Evolutionary conservation across 225 moss, liverwort and hornwort species (phyloP).

Genomic region (Sphagnum tenellum): DNA sequence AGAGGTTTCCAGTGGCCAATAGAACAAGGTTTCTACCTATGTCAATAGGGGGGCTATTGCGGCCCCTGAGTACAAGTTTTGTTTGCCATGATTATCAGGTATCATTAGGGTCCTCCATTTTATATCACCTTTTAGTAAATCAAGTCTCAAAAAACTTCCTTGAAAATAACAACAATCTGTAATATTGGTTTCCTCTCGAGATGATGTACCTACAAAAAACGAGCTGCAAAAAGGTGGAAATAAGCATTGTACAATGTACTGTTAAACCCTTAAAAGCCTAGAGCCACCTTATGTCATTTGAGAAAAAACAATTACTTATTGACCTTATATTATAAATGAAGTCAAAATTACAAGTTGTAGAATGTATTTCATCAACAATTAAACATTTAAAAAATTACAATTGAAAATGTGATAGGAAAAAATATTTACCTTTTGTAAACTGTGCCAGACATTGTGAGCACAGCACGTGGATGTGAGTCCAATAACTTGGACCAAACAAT

Average conservation of each 20-base stretch:
- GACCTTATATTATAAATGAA: too few species aligned
- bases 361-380: too few species aligned
- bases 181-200: too few species aligned
- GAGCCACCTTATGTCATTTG: too few species aligned
- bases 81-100: slow-evolving; percentile 14
- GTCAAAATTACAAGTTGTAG: too few species aligned
- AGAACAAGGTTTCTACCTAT: slow-evolving; percentile 5
- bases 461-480: slow-evolving; percentile 1
- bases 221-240: too few species aligned
- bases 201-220: too few species aligned
- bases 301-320: too few species aligned
- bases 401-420: too few species aligned
- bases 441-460: neutral
- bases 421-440: neutral
- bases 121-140: slow-evolving; percentile 13
- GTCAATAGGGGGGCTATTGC: slow-evolving; percentile 16
- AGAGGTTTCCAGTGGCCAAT: slow-evolving; percentile 18
- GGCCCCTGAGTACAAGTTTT: slow-evolving; percentile 11
- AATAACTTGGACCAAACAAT: neutral
- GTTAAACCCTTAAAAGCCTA: too few species aligned
- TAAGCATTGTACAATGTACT: too few species aligned
- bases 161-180: slow-evolving; percentile 26
- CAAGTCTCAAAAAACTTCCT: slow-evolving; percentile 20
- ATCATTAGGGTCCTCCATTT: slow-evolving; percentile 13
- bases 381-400: too few species aligned